Conservation (phyloP, 2,329 filamentous ascomycete genomes). For the Exophiala oligosperma region DNA sequence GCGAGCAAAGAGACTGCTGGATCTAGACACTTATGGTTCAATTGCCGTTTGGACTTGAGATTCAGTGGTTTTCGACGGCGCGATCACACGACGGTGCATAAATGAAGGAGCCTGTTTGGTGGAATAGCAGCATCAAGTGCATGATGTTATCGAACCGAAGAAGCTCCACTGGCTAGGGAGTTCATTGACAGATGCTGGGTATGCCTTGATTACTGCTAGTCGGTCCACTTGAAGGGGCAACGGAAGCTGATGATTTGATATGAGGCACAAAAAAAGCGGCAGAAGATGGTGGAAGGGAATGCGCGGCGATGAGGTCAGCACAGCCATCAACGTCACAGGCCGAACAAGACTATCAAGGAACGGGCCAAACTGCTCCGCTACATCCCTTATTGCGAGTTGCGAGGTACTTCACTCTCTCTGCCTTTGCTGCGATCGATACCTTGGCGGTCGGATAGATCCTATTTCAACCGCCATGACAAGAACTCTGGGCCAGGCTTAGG, state of each 20-base stretch:
- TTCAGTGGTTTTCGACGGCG: background rate
- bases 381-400: no score
- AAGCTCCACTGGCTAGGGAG: slow-evolving; percentile 1
- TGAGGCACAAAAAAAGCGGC: background rate
- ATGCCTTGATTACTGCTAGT: slow-evolving; percentile 12
- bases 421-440: no score
- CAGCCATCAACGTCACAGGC: slow-evolving; percentile 17
- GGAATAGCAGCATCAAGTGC: background rate
- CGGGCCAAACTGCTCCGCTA: no score
- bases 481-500: no score
- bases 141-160: background rate
- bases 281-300: background rate
- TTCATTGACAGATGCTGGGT: background rate
- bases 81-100: background rate
- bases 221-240: slow-evolving; percentile 13
- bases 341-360: no score
- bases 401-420: no score
- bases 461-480: no score
- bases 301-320: slow-evolving; percentile 23
- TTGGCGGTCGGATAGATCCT: no score
- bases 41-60: background rate
- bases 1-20: background rate
- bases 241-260: slow-evolving; percentile 11
- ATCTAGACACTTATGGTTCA: background rate
- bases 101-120: background rate